Evolutionary conservation across 2,329 filamentous ascomycete genomes (phyloP).

Genomic region (Microdochium paspali): DNA sequence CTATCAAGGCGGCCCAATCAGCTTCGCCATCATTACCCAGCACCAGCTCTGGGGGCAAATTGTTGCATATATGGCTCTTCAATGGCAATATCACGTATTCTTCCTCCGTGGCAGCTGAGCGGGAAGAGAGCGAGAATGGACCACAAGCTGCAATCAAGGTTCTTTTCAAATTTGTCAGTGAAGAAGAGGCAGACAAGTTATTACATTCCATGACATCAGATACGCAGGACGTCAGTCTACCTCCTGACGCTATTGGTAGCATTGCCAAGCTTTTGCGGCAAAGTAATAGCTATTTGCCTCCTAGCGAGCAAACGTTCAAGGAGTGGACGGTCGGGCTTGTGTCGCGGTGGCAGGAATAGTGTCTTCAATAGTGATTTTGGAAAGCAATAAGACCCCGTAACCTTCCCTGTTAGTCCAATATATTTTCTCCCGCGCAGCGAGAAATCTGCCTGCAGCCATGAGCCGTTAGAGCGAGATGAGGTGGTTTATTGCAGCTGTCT

Average conservation of each 20-base stretch:
- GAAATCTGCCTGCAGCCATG: too few relatives aligned
- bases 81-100: conserved; percentile 45
- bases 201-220: conserved; percentile 42
- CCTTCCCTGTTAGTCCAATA: too few relatives aligned
- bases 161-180: conserved; percentile 35
- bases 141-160: conserved; percentile 39
- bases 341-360: conserved; percentile 33
- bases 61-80: conserved; percentile 45
- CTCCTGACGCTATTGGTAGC: conserved; percentile 35
- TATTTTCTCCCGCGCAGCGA: too few relatives aligned
- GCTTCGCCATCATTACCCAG: background rate
- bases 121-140: conserved; percentile 16
- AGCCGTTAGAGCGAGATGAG: too few relatives aligned
- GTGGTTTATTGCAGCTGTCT: too few relatives aligned
- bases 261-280: conserved; percentile 32
- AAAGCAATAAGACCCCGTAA: too few relatives aligned
- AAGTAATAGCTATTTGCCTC: conserved; percentile 44
- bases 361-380: background rate
- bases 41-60: conserved; percentile 2
- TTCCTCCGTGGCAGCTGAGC: conserved; percentile 14
- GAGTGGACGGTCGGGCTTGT: conserved; percentile 61
- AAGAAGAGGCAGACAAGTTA: conserved; percentile 34
- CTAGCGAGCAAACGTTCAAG: conserved; percentile 45
- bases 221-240: conserved; percentile 50
- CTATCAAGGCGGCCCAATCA: conserved; percentile 11